Percentiles rank a stretch among this genome's conserved stretches.
Conservation (phyloP, 192 early-diverging fungal genomes). For the Umbelopsis ramanniana region DNA sequence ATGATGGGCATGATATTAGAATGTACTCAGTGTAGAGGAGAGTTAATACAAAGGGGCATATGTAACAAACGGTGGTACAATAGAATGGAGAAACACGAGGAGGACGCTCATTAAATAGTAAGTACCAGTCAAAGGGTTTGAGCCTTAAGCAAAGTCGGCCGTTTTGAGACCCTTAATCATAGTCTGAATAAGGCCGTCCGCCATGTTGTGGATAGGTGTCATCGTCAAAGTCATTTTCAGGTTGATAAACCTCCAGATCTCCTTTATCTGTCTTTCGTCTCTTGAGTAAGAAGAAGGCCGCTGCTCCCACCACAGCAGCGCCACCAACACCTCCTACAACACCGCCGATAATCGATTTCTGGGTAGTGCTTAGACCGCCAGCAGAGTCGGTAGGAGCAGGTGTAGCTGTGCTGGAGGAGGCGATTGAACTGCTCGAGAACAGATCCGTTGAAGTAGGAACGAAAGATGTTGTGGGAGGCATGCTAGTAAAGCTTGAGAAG, state of each 20-base stretch:
- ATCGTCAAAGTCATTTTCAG: constrained; percentile 26
- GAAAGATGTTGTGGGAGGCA: not conserved
- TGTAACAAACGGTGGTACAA: not conserved
- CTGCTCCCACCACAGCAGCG: constrained; percentile 21
- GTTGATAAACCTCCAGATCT: constrained; percentile 34
- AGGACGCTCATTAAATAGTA: too few relatives aligned
- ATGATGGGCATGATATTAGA: constrained; percentile 10
- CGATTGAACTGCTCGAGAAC: not conserved
- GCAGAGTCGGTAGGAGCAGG: not conserved
- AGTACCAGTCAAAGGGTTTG: not conserved
- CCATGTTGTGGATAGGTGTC: not conserved
- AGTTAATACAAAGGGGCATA: not conserved
- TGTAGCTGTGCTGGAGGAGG: not conserved
- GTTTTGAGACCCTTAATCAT: not conserved
- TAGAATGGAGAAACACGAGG: not conserved
- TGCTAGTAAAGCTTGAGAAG: not conserved
- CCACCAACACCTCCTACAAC: constrained; percentile 34
- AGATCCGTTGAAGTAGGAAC: not conserved
- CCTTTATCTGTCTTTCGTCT: not conserved
- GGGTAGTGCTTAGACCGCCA: constrained; percentile 12
- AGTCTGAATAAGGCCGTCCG: not conserved
- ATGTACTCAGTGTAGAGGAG: not conserved
- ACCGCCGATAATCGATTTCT: constrained; percentile 32
- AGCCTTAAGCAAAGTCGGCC: not conserved
- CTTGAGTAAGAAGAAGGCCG: constrained; percentile 16